Conservation (phyloP, 192 early-diverging fungal genomes). For the Umbelopsis vinacea region DNA sequence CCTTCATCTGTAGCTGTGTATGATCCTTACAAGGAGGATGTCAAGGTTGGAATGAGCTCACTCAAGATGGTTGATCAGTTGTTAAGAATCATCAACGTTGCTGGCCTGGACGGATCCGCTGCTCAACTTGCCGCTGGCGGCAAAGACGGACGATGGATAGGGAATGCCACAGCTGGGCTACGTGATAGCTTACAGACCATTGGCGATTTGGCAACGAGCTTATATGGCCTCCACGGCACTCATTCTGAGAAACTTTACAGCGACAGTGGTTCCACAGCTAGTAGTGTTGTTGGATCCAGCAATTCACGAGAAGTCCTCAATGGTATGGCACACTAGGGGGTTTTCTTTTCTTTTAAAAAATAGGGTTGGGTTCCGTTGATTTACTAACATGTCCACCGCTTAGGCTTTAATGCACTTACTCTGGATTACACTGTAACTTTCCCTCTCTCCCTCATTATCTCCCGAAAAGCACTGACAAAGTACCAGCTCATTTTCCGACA, state of each 20-base stretch:
- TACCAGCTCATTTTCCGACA: slow-evolving; percentile 93
- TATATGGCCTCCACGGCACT: slow-evolving; percentile 8
- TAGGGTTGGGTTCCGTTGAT: no score
- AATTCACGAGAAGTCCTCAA: slow-evolving; percentile 1
- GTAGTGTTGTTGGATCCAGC: not conserved
- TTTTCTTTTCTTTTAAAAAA: not conserved
- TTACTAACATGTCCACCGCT: not conserved
- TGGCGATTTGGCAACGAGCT: slow-evolving; percentile 5
- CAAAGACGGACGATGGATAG: slow-evolving; percentile 34
- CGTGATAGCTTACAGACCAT: slow-evolving; percentile 24
- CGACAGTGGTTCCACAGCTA: not conserved
- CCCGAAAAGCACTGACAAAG: slow-evolving; percentile 80
- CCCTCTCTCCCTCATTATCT: slow-evolving; percentile 89
- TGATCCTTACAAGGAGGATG: slow-evolving; percentile 86
- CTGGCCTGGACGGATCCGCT: slow-evolving; percentile 51
- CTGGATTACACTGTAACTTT: slow-evolving; percentile 86
- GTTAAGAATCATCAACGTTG: slow-evolving; percentile 68
- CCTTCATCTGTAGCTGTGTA: slow-evolving; percentile 80
- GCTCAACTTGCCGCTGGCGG: slow-evolving; percentile 12
- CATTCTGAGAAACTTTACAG: not conserved
- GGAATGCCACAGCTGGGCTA: slow-evolving; percentile 27
- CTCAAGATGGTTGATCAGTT: slow-evolving; percentile 73
- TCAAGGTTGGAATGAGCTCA: slow-evolving; percentile 73
- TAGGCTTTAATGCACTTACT: slow-evolving; percentile 82
- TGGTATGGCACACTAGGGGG: not conserved